A percentile compares a stretch with the other conserved stretches of the same genome.
phyloP scores from a whole-genome alignment of 2,329 filamentous ascomycete species.

The Penicillium oxalicum region DNA sequence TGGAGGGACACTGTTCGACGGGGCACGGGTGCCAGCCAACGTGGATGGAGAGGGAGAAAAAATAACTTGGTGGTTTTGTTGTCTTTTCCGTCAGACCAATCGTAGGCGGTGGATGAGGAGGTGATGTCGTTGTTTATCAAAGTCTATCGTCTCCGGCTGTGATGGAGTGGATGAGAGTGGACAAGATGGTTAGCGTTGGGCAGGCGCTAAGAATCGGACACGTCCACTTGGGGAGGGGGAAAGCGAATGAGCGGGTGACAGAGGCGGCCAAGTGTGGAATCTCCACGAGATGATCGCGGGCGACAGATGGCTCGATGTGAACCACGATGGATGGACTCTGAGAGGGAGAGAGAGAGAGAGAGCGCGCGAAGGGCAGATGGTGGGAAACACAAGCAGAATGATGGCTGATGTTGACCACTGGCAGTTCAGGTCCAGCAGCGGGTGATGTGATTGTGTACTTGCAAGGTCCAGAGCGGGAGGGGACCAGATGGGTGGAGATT shows the following conservation, averaged over 20 bases:
- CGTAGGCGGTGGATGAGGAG: slow-evolving; percentile 7
- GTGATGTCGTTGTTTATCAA: neutral
- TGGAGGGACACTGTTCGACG: slow-evolving; percentile 1
- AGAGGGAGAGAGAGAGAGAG: neutral
- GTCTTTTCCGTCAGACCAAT: slow-evolving; percentile 9
- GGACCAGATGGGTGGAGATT: too few species aligned
- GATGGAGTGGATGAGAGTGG: neutral
- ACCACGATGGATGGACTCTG: neutral
- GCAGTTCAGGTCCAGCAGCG: too few species aligned
- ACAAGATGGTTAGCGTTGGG: slow-evolving; percentile 18
- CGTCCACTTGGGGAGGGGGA: slow-evolving; percentile 9
- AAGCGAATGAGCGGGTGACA: slow-evolving; percentile 13
- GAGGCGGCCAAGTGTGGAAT: slow-evolving; percentile 3
- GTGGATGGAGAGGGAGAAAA: slow-evolving; percentile 8
- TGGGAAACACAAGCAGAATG: too few species aligned
- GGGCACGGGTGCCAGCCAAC: slow-evolving; percentile 3
- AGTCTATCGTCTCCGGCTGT: neutral
- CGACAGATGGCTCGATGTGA: too few species aligned
- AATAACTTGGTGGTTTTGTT: too few species aligned
- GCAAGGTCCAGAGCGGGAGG: too few species aligned
- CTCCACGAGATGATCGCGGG: slow-evolving; percentile 8
- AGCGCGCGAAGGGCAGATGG: neutral
- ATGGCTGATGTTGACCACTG: too few species aligned
- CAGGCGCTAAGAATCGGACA: slow-evolving; percentile 22
- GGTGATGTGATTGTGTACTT: too few species aligned